Evolutionary conservation across 2,329 filamentous ascomycete genomes (phyloP), one percentile per base, ranked within the genome.

Genomic region (Didymella pomorum): DNA sequence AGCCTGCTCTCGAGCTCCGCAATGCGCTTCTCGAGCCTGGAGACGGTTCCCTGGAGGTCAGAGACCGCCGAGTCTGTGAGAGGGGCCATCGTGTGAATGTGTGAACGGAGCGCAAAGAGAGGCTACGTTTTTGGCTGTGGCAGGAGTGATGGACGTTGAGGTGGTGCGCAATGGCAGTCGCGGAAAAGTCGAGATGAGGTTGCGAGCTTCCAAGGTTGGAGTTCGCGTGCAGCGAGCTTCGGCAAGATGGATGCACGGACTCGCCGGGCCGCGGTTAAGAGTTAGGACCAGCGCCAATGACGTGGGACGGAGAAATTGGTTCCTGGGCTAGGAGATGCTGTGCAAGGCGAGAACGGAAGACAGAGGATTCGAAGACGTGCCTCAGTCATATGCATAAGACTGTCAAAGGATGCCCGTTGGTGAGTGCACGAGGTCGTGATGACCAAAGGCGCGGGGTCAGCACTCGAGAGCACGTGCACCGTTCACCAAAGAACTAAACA

Each of bases 11-110:
- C 95, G 68, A 99, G 87, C 75, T 91, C 86, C 79, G 90, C 88
- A 72, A 99, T 90, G 74, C 94, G 90, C 76, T 87, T 83, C 81
- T 98, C 93, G 71, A 99, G 89, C 81, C 87, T 87, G 77, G 87
- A 83, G 78, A 98, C 89, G 74, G 93, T 87, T 81, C 89, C 87
- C 82, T 93, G 93, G 74, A 98, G 87, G 80, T 89, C 86, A 79
- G 93, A 88, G 76, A 96, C 87, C 65, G 80, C 79, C 78, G 93
- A 87, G 76, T 95, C 91, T 77, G 91, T 89, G 80, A 94, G 88
- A 77, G 91, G 90, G 80, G 92, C 91, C 93, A 97, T 97, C 84
- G 79, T 66, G 68, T 44, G 43, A 49, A 56, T 26, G n/a, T 63
- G 56, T 66, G 58, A 61, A 49, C 59, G 55, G 55, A 59, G 48